Evolutionary conservation across 2,329 filamentous ascomycete species (phyloP).

Genomic region (Penicillium sp.): DNA sequence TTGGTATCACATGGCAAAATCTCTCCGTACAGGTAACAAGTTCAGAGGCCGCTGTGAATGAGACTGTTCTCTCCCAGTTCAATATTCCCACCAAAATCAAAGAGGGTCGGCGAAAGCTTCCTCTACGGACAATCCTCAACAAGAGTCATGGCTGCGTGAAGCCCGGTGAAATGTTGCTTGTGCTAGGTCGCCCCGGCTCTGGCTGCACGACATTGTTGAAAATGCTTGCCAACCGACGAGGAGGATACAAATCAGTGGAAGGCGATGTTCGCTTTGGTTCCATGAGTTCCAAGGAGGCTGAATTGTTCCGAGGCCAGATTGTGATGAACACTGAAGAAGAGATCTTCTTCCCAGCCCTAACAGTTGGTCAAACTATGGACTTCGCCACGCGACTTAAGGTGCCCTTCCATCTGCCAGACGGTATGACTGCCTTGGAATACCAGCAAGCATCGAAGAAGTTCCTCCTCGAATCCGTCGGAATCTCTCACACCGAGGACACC

Average conservation of each 20-base stretch:
- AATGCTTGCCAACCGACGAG: conserved; percentile 63
- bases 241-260: conserved; percentile 56
- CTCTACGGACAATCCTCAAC: conserved; percentile 63
- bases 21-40: conserved; percentile 62
- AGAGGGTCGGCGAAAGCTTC: conserved; percentile 55
- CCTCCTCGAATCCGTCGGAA: conserved; percentile 56
- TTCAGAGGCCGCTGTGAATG: conserved; percentile 62
- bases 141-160: conserved; percentile 67
- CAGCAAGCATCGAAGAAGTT: conserved; percentile 53
- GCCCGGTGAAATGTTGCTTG: conserved; percentile 69
- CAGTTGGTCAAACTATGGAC: conserved; percentile 53
- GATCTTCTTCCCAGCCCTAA: conserved; percentile 51
- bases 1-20: conserved; percentile 65
- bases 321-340: conserved; percentile 56
- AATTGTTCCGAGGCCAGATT: conserved; percentile 56
- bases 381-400: conserved; percentile 59
- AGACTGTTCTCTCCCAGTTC: conserved; percentile 61
- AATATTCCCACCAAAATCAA: conserved; percentile 54
- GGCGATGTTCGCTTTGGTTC: conserved; percentile 60
- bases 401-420: conserved; percentile 49
- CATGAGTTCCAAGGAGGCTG: conserved; percentile 43
- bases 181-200: conserved; percentile 65
- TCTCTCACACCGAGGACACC: conserved; percentile 60
- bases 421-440: conserved; percentile 47
- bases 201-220: conserved; percentile 72